Conservation (phyloP, 768 basidiomycete genomes). For the Termitomyces heimii region DNA sequence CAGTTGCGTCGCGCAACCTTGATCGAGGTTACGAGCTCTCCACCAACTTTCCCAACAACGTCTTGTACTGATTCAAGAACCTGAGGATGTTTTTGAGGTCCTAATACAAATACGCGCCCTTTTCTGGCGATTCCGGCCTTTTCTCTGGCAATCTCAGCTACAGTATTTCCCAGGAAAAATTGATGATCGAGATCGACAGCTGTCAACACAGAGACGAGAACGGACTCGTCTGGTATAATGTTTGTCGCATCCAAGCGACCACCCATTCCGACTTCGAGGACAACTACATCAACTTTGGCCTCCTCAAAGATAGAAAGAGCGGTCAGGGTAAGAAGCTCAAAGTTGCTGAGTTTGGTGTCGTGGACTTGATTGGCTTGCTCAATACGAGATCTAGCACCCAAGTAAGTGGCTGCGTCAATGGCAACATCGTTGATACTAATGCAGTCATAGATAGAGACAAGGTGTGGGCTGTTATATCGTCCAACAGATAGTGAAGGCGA, state of each 20-base stretch:
- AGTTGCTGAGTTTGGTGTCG: conserved; percentile 51
- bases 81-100: conserved; percentile 47
- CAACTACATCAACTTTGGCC: conserved; percentile 66
- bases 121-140: conserved; percentile 77
- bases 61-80: conserved; percentile 40
- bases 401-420: conserved; percentile 45
- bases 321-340: conserved; percentile 82
- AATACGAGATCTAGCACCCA: conserved; percentile 37
- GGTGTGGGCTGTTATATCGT: conserved; percentile 90
- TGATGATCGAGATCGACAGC: conserved; percentile 93
- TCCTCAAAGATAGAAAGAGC: conserved; percentile 75
- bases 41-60: conserved; percentile 36
- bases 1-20: conserved; percentile 29
- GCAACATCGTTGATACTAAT: conserved; percentile 62
- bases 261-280: conserved; percentile 95
- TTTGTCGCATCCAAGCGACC: conserved; percentile 93
- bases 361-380: conserved; percentile 39
- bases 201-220: conserved; percentile 79
- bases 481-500: conserved; percentile 59
- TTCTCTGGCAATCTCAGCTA: conserved; percentile 69
- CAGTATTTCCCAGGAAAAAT: conserved; percentile 74
- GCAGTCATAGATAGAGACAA: conserved; percentile 69
- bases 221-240: conserved; percentile 60
- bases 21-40: conserved; percentile 31
- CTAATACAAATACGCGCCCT: conserved; percentile 60